These are phyloP conservation scores for Imleria badia DNA, from an alignment of 768 basidiomycete species.

Conservation along the genomic window DNA sequence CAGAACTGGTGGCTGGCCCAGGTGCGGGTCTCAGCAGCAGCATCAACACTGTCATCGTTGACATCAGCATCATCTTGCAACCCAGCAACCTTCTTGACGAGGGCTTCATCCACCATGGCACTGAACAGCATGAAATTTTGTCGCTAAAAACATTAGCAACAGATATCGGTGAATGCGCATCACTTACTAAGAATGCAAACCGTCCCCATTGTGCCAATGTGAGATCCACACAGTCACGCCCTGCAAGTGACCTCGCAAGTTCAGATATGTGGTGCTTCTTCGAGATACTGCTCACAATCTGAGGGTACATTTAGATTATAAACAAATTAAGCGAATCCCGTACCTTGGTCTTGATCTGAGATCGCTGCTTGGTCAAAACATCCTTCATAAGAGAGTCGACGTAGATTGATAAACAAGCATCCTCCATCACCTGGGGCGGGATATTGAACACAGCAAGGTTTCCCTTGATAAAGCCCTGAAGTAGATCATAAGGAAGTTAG, in stretches of 20 bases:
- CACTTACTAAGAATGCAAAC: background rate
- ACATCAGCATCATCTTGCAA: background rate
- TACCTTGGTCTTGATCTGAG: background rate
- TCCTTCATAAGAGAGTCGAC: background rate
- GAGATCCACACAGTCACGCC: background rate
- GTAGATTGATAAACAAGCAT: background rate
- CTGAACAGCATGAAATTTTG: background rate
- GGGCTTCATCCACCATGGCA: background rate
- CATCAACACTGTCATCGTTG: background rate
- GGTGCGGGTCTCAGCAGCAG: background rate
- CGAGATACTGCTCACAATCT: background rate
- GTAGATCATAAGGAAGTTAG: background rate
- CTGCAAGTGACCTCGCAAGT: background rate
- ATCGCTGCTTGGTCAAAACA: background rate
- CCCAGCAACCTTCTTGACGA: background rate
- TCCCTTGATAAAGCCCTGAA: background rate
- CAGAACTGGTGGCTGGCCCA: background rate
- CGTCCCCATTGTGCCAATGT: background rate
- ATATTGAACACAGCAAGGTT: background rate
- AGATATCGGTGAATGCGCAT: background rate
- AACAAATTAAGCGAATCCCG: background rate
- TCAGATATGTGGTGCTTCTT: background rate
- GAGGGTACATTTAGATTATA: background rate
- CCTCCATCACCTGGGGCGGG: background rate
- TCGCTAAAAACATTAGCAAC: background rate